Percentiles rank a stretch among this genome's conserved stretches.
Conservation (phyloP, 129 eudicot species). For the Centaurea solstitialis region DNA sequence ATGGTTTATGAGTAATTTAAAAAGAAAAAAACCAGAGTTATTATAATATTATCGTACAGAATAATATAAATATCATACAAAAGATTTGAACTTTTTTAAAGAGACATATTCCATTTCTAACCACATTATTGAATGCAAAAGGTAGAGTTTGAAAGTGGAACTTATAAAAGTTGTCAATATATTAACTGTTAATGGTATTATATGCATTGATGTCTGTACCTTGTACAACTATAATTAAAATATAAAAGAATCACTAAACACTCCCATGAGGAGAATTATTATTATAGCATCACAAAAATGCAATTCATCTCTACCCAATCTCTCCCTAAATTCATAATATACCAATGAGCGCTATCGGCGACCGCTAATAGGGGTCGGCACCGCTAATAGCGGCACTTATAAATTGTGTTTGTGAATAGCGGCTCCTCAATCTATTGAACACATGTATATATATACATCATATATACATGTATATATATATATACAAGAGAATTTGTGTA, state of each 20-base stretch:
- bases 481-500: too few relatives aligned
- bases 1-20: neutral
- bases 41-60: neutral
- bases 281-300: too few relatives aligned
- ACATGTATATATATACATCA: too few relatives aligned
- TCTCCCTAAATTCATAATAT: too few relatives aligned
- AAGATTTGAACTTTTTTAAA: neutral
- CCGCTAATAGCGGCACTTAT: too few relatives aligned
- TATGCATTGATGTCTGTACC: neutral
- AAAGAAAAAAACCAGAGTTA: neutral
- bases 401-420: too few relatives aligned
- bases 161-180: neutral
- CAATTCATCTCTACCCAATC: too few relatives aligned
- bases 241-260: neutral
- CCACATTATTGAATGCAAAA: neutral
- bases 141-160: neutral
- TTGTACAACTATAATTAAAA: neutral
- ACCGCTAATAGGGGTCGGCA: too few relatives aligned
- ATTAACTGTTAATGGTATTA: neutral
- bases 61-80: neutral
- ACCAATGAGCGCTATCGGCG: too few relatives aligned
- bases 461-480: too few relatives aligned
- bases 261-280: too few relatives aligned
- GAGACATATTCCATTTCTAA: neutral
- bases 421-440: too few relatives aligned